Percentiles rank a stretch among this genome's conserved stretches.
Evolutionary conservation across 208 protist genomes (phyloP).

Genomic region (Lotmaria passim): DNA sequence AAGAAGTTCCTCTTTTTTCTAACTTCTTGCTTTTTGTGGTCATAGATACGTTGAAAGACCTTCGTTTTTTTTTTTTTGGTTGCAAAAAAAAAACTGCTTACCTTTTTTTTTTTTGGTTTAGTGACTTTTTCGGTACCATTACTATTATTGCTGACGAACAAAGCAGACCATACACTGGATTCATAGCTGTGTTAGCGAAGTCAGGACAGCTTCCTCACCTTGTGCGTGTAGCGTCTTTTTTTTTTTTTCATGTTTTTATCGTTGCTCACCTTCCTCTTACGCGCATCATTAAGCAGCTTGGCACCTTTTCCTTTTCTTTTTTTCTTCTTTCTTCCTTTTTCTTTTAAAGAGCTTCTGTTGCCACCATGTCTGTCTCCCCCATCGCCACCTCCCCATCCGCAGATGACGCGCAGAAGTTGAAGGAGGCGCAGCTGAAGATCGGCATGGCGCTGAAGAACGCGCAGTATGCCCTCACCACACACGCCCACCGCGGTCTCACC

Average conservation of each 20-base stretch:
- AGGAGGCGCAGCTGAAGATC: conserved; percentile 56
- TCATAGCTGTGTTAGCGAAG: background rate
- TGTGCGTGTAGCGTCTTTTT: no score
- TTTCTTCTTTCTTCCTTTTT: conserved; percentile 7
- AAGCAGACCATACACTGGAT: background rate
- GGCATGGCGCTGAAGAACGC: conserved; percentile 65
- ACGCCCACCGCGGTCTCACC: conserved; percentile 39
- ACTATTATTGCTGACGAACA: background rate
- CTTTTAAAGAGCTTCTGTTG: no score
- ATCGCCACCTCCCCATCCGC: conserved; percentile 9
- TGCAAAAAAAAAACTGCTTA: no score
- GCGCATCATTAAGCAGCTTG: background rate
- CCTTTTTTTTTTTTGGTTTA: background rate
- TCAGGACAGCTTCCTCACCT: no score
- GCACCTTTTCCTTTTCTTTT: background rate
- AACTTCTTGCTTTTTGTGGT: conserved; percentile 4
- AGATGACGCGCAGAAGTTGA: conserved; percentile 41
- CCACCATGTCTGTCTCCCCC: conserved; percentile 20
- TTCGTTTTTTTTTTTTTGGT: background rate
- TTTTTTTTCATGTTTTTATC: no score
- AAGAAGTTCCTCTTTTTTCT: conserved; percentile 6
- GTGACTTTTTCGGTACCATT: no score
- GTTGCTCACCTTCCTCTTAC: no score
- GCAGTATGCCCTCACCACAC: conserved; percentile 61
- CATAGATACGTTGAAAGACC: background rate